Percentiles rank a stretch among this genome's conserved stretches.
Conservation (phyloP, 2,329 filamentous ascomycete genomes). For the Penicillium sumatraense region DNA sequence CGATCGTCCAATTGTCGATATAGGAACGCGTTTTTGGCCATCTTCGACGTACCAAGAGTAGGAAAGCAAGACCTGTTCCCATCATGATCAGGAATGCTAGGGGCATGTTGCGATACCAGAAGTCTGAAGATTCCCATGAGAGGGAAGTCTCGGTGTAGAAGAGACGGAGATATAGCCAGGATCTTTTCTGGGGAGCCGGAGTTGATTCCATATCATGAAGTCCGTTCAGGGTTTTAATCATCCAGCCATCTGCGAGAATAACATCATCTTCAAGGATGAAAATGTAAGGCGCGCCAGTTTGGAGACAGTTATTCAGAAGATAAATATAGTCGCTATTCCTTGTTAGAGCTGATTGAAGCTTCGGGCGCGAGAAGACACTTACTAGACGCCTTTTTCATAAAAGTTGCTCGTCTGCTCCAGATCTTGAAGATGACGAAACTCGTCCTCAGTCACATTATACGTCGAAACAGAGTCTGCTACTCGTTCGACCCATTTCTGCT, state of each 20-base stretch:
- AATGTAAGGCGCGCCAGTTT: constrained; percentile 37
- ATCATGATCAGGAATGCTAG: constrained; percentile 25
- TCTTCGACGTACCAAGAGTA: constrained; percentile 19
- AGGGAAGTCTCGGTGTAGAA: constrained; percentile 40
- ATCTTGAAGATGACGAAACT: constrained; percentile 26
- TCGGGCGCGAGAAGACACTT: constrained; percentile 9
- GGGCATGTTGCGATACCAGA: constrained; percentile 28
- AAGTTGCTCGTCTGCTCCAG: constrained; percentile 31
- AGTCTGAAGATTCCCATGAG: constrained; percentile 30
- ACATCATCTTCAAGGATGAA: constrained; percentile 45
- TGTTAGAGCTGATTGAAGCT: neutral
- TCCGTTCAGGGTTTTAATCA: constrained; percentile 33
- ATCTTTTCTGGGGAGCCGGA: neutral
- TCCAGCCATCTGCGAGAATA: constrained; percentile 43
- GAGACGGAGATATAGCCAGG: constrained; percentile 39
- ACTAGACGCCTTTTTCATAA: constrained; percentile 40
- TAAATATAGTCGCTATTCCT: constrained; percentile 21
- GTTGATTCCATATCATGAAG: constrained; percentile 16
- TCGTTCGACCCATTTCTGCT: constrained; percentile 27
- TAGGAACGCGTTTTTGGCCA: constrained; percentile 9
- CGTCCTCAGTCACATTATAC: constrained; percentile 26
- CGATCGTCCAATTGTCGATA: constrained; percentile 22
- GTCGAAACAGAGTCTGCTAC: constrained; percentile 20
- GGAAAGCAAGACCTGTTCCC: neutral
- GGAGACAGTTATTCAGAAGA: constrained; percentile 32